phyloP scores from a whole-genome alignment of 1,284 basidiomycete genomes.

The Pseudozyma pruni region DNA sequence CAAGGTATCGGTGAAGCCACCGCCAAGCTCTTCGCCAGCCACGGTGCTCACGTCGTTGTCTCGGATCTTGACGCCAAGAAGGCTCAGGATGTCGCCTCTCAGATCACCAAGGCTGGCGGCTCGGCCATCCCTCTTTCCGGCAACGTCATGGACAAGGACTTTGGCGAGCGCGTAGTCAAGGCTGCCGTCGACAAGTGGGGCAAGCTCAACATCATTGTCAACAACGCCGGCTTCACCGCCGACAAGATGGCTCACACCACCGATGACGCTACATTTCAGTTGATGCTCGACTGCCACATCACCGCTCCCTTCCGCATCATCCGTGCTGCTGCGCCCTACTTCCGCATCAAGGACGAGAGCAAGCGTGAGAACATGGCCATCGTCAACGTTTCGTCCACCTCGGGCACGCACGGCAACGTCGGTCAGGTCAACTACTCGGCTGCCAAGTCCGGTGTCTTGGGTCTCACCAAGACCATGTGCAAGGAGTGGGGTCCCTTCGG shows the following conservation, averaged over 20 bases:
- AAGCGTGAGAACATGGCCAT: constrained; percentile 74
- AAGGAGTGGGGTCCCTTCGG: constrained; percentile 88
- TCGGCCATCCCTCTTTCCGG: constrained; percentile 70
- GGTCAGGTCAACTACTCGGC: constrained; percentile 81
- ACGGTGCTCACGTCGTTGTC: constrained; percentile 87
- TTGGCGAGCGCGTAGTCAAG: constrained; percentile 80
- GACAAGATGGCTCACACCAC: constrained; percentile 87
- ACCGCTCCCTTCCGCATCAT: constrained; percentile 79
- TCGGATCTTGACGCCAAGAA: constrained; percentile 72
- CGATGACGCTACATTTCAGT: constrained; percentile 81
- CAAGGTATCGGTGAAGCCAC: constrained; percentile 69
- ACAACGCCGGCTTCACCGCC: constrained; percentile 87
- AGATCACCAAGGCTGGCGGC: constrained; percentile 78
- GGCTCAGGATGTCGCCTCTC: constrained; percentile 41
- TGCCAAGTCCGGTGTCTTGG: constrained; percentile 67
- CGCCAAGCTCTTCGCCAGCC: constrained; percentile 81
- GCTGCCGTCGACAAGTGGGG: constrained; percentile 74
- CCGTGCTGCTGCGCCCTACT: constrained; percentile 83
- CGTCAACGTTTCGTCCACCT: constrained; percentile 54
- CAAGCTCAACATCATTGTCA: constrained; percentile 73
- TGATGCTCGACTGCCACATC: constrained; percentile 77
- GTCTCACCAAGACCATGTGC: constrained; percentile 83
- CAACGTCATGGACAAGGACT: constrained; percentile 71
- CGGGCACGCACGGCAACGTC: constrained; percentile 69
- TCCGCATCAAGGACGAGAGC: constrained; percentile 77